A percentile compares a stretch with the other conserved stretches of the same genome.
Evolutionary conservation across 2,329 filamentous ascomycete genomes (phyloP).

Genomic region (Trichoderma atroviride): DNA sequence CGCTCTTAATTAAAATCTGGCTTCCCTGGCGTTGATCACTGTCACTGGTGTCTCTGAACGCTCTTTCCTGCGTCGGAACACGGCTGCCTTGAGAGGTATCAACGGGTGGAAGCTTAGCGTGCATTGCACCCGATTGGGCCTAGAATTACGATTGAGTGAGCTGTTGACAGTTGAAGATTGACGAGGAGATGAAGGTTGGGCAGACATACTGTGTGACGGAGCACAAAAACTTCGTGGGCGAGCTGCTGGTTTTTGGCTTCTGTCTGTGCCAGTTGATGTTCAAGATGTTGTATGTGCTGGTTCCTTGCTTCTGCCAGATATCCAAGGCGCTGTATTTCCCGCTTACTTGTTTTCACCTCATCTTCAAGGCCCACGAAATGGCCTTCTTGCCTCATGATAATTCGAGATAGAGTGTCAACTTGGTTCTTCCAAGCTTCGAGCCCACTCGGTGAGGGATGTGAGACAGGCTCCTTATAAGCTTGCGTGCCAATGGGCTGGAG

Average conservation of each 20-base stretch:
- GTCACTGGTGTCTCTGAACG: no score
- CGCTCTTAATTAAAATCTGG: neutral
- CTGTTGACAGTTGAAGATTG: neutral
- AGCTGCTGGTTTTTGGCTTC: neutral
- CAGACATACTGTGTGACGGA: neutral
- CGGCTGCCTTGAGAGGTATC: neutral
- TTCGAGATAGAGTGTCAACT: neutral
- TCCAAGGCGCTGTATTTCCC: no score
- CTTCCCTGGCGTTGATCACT: no score
- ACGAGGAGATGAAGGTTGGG: no score
- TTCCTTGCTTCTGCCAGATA: no score
- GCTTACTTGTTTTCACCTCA: no score
- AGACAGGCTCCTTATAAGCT: neutral
- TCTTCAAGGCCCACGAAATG: neutral
- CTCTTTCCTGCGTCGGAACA: neutral
- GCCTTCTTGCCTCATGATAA: constrained; percentile 9
- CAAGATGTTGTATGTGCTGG: neutral
- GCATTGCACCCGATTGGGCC: neutral
- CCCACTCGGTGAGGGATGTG: neutral
- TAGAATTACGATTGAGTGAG: no score
- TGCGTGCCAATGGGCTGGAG: neutral
- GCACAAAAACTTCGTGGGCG: neutral
- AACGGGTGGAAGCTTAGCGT: neutral
- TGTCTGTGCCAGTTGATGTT: neutral
- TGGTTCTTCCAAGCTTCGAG: neutral